Base-by-base conservation (phyloP, 2,329 filamentous ascomycete species). In the Ceratocystis destructans region DNA sequence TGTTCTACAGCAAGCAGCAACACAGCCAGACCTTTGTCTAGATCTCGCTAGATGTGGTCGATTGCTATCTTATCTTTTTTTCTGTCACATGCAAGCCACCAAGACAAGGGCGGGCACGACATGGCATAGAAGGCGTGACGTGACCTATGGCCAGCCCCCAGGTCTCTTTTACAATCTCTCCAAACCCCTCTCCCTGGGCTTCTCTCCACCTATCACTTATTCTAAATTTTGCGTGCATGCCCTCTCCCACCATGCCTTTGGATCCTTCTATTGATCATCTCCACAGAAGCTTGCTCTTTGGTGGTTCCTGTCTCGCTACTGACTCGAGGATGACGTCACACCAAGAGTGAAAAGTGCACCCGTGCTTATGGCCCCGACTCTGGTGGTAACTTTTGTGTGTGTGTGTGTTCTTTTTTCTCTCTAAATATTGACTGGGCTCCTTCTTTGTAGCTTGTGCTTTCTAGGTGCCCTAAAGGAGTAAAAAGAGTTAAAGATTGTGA, bases 221-320 rank as follows among this genome's bases (percentile, higher is more conserved):
- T 10, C 48, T 12, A 41, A 41, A 12, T 41, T 12, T 41, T 41
- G 37, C 37, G 12, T 50, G 48, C 48, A 28, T 28, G 48, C 48
- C 22, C 10, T 53, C 15, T 53, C 17, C 12, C 48, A 25, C 22
- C 48, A 15, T 28, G 12, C 20, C 25, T 15, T 53, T 28, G 3
- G 48, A 53, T 53, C 22, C 48, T 53, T 53, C 25, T 53, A 12
- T 25, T n/a, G 28, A 37, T 59, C 28, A n/a, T 59, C 55, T 59
- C 28, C 55, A 37, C 55, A 59, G 55, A 59, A 59, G 55, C 55
- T 59, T 37, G 55, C 55, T 33, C 55, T 37, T 59, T 33, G 31
- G 55, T 33, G n/a, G 48, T 59, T 59, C 17, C 55, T 33, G 31
- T n/a, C 7, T 15, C 48, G 17, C 6, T 12, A 57, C 4, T 20